Conservation (phyloP, 1,139 yeast genomes). For the Debaryomyces robertsiae region DNA sequence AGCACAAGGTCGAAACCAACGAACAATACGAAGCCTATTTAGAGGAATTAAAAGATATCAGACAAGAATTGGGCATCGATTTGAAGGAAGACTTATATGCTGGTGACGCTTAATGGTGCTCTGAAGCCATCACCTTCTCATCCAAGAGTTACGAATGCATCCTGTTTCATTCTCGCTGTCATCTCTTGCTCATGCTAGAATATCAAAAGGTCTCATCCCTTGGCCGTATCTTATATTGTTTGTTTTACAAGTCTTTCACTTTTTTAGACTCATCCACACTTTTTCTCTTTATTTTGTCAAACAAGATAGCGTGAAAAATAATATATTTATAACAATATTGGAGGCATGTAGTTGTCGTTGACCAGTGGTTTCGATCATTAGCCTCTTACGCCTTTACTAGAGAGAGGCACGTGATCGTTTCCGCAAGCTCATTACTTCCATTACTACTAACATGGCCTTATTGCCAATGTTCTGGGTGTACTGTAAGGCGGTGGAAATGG, state of each 20-base stretch:
- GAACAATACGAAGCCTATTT: constrained; percentile 94
- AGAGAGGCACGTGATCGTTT: too few relatives aligned
- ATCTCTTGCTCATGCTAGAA: constrained; percentile 1
- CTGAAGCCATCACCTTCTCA: too few relatives aligned
- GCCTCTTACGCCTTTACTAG: too few relatives aligned
- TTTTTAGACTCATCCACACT: constrained; percentile 8
- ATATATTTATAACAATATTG: constrained; percentile 7
- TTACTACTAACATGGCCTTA: too few relatives aligned
- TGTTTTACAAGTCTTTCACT: constrained; percentile 4
- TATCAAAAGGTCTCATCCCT: constrained; percentile 6
- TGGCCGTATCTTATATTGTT: constrained; percentile 1
- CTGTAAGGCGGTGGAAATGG: constrained; percentile 19
- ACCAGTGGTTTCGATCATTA: too few relatives aligned
- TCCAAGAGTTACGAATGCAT: too few relatives aligned
- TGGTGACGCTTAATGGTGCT: constrained; percentile 23
- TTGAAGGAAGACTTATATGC: constrained; percentile 85
- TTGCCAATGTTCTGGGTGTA: too few relatives aligned
- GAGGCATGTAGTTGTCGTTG: constrained; percentile 1
- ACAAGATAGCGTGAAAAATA: constrained; percentile 4
- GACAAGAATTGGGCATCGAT: constrained; percentile 92
- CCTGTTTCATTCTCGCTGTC: not conserved
- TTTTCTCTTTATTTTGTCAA: constrained; percentile 2
- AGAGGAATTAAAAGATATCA: constrained; percentile 88
- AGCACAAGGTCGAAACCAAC: constrained; percentile 92
- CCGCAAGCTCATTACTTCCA: too few relatives aligned